Base-by-base conservation (phyloP, 192 early-diverging fungal species). In the Helicostylum pulchrum region DNA sequence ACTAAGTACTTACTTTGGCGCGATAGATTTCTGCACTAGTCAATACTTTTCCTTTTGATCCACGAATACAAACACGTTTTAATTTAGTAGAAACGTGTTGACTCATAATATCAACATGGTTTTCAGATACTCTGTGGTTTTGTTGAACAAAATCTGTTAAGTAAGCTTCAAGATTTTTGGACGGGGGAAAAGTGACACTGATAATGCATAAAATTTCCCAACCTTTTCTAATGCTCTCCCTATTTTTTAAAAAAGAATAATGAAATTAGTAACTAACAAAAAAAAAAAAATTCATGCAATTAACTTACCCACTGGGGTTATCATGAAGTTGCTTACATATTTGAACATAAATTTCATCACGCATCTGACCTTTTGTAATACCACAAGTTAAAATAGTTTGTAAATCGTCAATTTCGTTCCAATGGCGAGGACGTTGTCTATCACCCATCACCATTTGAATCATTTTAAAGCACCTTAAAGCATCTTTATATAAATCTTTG, bases 311-410 rank as follows among this genome's bases (percentile, higher is more conserved):
- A 55, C 76, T 79, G 20, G 93, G 93, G 58, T 95, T 93, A 17
- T 87, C 74, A 7, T 84, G 87, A 36, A 93, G 66, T 64, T 95
- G 93, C 73, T 95, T 95, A 79, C 91, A 93, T 21, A 96, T 71
- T 81, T 97, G 95, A 45, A 94, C 93, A 65, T 92, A 94, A 50
- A 95, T 91, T 72, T 99, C 96, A 70, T 99, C 96, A 34, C 94
- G 82, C 70, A 99, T 73, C 32, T 84, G 80, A 31, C 85, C 90
- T 43, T 78, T 70, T n/a, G 78, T 71, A 20, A 96, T 87, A 14
- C 93, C 95, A 20, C 77, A 78, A 69, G 90, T 87, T 45, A 94
- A 77, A 32, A 99, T 72, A 67, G 81, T 81, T 61, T 94, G 91
- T 17, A 90, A 85, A 60, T 93, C 87, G 48, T 78, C 70, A 69